phyloP scores from a whole-genome alignment of 495 filamentous ascomycete genomes.

The Aspergillus ellipticus region DNA sequence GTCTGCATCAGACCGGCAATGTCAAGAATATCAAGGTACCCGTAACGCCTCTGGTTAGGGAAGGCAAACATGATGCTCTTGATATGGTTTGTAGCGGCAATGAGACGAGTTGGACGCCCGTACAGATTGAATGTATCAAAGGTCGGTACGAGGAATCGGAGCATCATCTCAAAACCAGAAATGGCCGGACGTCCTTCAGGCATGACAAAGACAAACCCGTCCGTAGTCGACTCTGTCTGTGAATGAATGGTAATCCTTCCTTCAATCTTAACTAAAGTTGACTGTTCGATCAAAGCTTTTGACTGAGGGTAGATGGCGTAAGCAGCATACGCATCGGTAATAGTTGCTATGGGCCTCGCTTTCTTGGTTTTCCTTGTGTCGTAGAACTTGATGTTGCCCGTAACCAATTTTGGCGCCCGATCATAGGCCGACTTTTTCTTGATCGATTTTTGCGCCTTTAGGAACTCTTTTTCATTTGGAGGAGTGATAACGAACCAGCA shows the following conservation, averaged over 20 bases:
- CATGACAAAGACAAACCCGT: conserved; percentile 98
- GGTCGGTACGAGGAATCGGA: conserved; percentile 90
- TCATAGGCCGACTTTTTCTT: conserved; percentile 89
- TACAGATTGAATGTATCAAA: conserved; percentile 94
- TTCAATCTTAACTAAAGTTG: conserved; percentile 91
- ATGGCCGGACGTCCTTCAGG: conserved; percentile 89
- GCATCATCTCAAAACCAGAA: conserved; percentile 91
- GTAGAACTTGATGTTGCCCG: conserved; percentile 91
- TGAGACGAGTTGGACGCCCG: conserved; percentile 79
- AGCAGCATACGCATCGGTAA: conserved; percentile 84
- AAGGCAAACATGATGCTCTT: conserved; percentile 98
- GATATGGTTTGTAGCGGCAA: conserved; percentile 80
- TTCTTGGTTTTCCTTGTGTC: conserved; percentile 95
- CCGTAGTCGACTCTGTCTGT: conserved; percentile 64
- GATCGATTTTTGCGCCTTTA: conserved; percentile 73
- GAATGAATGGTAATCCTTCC: conserved; percentile 84
- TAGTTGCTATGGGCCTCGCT: conserved; percentile 79
- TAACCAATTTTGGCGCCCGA: conserved; percentile 60
- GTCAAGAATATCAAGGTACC: conserved; percentile 86
- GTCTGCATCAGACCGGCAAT: conserved; percentile 73
- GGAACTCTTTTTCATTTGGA: conserved; percentile 86
- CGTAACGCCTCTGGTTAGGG: conserved; percentile 82
- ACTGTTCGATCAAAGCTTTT: conserved; percentile 88
- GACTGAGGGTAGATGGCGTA: conserved; percentile 96
- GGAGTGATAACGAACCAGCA: conserved; percentile 95